Evolutionary conservation across 345 rosid genomes (phyloP).

Genomic region (Hevea brasiliensis): DNA sequence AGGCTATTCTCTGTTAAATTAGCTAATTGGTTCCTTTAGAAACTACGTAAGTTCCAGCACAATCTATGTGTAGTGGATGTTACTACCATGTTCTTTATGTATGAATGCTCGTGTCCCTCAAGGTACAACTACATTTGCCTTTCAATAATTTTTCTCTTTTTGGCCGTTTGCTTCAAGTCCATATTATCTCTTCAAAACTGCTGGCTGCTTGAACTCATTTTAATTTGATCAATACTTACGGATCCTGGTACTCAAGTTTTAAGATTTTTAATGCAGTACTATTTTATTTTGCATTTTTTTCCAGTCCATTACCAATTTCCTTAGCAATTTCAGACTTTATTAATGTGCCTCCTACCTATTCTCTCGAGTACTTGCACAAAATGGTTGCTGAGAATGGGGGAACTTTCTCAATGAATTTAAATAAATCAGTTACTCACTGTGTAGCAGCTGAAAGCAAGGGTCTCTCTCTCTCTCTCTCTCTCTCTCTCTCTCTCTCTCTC

Average conservation of each 20-base stretch:
- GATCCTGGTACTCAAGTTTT: not conserved
- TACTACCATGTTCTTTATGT: not conserved
- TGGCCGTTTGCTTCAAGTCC: not conserved
- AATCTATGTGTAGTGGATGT: not conserved
- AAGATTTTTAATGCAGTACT: not conserved
- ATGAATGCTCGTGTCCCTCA: not conserved
- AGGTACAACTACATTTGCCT: not conserved
- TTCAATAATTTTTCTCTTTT: not conserved
- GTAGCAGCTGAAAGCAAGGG: conserved; percentile 93
- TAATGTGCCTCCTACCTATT: conserved; percentile 59
- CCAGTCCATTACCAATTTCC: conserved; percentile 28
- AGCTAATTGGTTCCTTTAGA: not conserved
- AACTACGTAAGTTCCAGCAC: not conserved
- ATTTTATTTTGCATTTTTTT: not conserved
- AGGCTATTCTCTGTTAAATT: not conserved
- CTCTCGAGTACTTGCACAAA: conserved; percentile 76
- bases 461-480: conserved; percentile 41
- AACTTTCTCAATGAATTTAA: conserved; percentile 87
- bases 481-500: conserved; percentile 21
- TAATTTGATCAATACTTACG: not conserved
- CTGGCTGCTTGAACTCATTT: not conserved
- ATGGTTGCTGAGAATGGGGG: conserved; percentile 95
- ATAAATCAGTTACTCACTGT: conserved; percentile 83
- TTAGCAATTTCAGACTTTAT: conserved; percentile 70
- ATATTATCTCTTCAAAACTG: not conserved